These are phyloP conservation scores for Leccinum variabile DNA, from an alignment of 1,284 basidiomycete genomes.

Conservation along the genomic window DNA sequence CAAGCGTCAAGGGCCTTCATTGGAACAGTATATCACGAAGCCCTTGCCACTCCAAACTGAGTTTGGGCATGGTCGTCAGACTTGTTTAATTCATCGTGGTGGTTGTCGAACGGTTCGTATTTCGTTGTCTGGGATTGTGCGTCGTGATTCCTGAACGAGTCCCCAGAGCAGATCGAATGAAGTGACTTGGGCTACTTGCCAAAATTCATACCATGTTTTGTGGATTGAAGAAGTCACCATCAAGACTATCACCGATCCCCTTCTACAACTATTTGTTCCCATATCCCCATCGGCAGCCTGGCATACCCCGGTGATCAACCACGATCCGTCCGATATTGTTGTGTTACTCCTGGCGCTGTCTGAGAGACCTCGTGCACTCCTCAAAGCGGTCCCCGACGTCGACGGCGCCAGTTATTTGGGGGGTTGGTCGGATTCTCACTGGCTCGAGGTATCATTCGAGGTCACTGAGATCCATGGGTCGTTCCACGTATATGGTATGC, in stretches of 20 bases:
- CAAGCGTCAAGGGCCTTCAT: too few relatives aligned
- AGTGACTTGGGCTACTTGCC: too few relatives aligned
- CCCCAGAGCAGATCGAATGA: too few relatives aligned
- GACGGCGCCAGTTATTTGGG: slow-evolving; percentile 52
- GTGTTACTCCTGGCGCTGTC: slow-evolving; percentile 47
- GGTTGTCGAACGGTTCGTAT: too few relatives aligned
- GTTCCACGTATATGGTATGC: slow-evolving; percentile 61
- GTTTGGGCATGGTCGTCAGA: too few relatives aligned
- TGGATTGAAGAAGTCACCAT: too few relatives aligned
- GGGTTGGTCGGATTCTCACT: slow-evolving; percentile 49
- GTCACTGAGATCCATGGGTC: slow-evolving; percentile 59
- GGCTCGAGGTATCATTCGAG: slow-evolving; percentile 46
- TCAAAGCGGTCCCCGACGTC: slow-evolving; percentile 42
- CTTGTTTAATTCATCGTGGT: too few relatives aligned
- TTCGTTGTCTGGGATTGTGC: too few relatives aligned
- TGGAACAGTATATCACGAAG: too few relatives aligned
- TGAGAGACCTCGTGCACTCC: slow-evolving; percentile 42
- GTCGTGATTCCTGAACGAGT: too few relatives aligned
- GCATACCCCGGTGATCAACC: slow-evolving; percentile 27
- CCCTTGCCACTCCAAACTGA: too few relatives aligned
- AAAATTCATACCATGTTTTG: too few relatives aligned
- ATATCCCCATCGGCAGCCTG: slow-evolving; percentile 19
- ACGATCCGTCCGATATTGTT: slow-evolving; percentile 46
- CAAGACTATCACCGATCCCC: neutral
- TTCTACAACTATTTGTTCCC: slow-evolving; percentile 42